A percentile compares a stretch with the other conserved stretches of the same genome.
phyloP scores from a whole-genome alignment of 345 rosid genomes.

The Salix brachista region DNA sequence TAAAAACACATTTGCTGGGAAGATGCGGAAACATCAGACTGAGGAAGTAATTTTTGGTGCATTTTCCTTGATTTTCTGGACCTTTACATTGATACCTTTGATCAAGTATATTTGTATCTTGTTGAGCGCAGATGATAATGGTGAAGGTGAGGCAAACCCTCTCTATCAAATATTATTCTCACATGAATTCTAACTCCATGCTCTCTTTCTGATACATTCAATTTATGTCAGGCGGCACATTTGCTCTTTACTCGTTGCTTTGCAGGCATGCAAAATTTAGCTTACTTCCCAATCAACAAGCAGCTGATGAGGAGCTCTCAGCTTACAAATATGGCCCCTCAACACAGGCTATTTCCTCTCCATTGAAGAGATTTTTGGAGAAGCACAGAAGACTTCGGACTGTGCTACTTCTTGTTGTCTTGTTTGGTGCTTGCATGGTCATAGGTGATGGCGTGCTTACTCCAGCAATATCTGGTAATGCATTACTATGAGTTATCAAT shows the following conservation, averaged over 20 bases:
- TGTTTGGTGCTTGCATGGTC: conserved; percentile 83
- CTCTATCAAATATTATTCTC: neutral
- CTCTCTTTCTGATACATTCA: conserved; percentile 17
- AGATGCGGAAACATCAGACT: conserved; percentile 43
- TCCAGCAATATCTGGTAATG: conserved; percentile 79
- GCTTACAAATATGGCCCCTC: conserved; percentile 68
- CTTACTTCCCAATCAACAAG: conserved; percentile 92
- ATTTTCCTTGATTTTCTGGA: conserved; percentile 90
- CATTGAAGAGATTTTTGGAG: conserved; percentile 62
- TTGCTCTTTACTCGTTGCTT: conserved; percentile 86
- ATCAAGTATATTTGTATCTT: conserved; percentile 60
- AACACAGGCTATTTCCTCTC: conserved; percentile 34
- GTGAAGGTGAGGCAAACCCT: conserved; percentile 56
- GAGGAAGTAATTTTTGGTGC: conserved; percentile 77
- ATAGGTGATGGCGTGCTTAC: conserved; percentile 90
- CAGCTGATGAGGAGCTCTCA: conserved; percentile 93
- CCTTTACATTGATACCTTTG: conserved; percentile 71
- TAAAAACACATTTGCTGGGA: conserved; percentile 52
- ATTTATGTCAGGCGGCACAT: conserved; percentile 64
- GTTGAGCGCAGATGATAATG: conserved; percentile 73
- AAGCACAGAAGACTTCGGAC: conserved; percentile 71
- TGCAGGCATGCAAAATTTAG: conserved; percentile 86
- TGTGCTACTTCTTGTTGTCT: conserved; percentile 65
- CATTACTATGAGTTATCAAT: neutral
- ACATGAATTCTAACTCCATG: neutral